Base-by-base conservation (phyloP, 139 green algal species). In the Chlorella sp. region DNA sequence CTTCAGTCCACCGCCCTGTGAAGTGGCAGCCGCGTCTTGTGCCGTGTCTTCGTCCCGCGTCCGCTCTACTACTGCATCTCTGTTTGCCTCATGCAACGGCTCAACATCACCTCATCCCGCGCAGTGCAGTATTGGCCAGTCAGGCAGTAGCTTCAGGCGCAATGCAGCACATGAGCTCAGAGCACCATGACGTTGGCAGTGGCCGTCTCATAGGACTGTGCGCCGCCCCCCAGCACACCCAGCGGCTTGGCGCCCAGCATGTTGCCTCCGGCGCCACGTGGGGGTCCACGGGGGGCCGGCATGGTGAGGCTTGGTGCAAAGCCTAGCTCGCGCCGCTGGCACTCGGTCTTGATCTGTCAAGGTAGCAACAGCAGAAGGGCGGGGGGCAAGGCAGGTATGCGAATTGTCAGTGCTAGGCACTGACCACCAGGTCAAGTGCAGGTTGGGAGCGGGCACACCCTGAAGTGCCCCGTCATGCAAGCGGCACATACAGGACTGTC, bases 131-230 rank as follows among this genome's bases (percentile, higher is more conserved):
- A n/a, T n/a, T n/a, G n/a, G n/a, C n/a, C 55, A 63, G 55, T 20
- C 17, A 64, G 55, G 24, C 55, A 30, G 22, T 31, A 31, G 24
- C 55, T 26, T 55, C 10, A 55, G 17, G 17, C 17, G 42, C 10
- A 55, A 17, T 62, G 51, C 51, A 67, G 64, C 26, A 69, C 27
- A 49, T 27, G 5, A 36, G n/a, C n/a, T 49, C 33, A 68, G 1
- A 74, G 29, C 51, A 74, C 69, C 55, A 68, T 68, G 14, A 68
- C 51, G n/a, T 68, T 74, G 2, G 31, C 69, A 55, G 51, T 68
- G 1, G 49, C 69, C 27, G 51, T 66, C 2, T 68, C 50, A 50
- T 26, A 66, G 23, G 50, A 66, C 49, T 67, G 49, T n/a, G 24
- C 27, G 32, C 63, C 51, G 32, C 33, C 20, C 31, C 2, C 32